Percentiles rank a stretch among this genome's conserved stretches.
Conservation (phyloP, 2,329 filamentous ascomycete species). For the Mollisiaceae sp. region DNA sequence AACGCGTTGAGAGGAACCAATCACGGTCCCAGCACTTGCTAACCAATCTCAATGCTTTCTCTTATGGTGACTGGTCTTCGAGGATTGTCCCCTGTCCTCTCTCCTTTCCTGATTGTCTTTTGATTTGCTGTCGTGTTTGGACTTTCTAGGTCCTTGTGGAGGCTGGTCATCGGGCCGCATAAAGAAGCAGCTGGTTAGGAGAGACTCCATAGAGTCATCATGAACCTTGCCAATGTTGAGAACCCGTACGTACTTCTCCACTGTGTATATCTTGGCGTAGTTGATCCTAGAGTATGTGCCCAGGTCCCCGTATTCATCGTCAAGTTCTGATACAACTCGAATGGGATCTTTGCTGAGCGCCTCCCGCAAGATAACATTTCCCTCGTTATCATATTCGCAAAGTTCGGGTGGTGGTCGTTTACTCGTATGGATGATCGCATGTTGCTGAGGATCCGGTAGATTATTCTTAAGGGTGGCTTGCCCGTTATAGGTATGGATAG, state of each 20-base stretch:
- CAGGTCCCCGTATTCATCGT: constrained; percentile 23
- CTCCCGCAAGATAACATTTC: constrained; percentile 27
- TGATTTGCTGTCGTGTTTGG: neutral
- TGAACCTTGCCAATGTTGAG: constrained; percentile 34
- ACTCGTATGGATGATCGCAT: constrained; percentile 33
- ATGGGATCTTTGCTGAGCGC: constrained; percentile 31
- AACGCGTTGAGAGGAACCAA: neutral
- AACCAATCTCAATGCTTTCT: neutral
- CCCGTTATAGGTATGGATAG: constrained; percentile 35
- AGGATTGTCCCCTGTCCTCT: neutral
- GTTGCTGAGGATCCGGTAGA: constrained; percentile 29
- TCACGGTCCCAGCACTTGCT: neutral
- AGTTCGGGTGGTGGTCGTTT: constrained; percentile 19
- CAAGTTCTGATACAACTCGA: constrained; percentile 26
- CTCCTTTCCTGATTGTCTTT: neutral
- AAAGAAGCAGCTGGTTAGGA: constrained; percentile 11
- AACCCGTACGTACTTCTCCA: constrained; percentile 38
- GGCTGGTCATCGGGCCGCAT: neutral
- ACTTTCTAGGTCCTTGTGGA: constrained; percentile 8
- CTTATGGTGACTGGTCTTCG: neutral
- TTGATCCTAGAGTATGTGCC: constrained; percentile 33
- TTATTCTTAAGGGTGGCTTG: constrained; percentile 36
- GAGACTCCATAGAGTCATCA: constrained; percentile 9
- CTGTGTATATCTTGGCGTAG: constrained; percentile 39
- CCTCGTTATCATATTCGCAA: constrained; percentile 11